Conservation (phyloP, 208 protist genomes). For the Acanthamoeba castellanii region DNA sequence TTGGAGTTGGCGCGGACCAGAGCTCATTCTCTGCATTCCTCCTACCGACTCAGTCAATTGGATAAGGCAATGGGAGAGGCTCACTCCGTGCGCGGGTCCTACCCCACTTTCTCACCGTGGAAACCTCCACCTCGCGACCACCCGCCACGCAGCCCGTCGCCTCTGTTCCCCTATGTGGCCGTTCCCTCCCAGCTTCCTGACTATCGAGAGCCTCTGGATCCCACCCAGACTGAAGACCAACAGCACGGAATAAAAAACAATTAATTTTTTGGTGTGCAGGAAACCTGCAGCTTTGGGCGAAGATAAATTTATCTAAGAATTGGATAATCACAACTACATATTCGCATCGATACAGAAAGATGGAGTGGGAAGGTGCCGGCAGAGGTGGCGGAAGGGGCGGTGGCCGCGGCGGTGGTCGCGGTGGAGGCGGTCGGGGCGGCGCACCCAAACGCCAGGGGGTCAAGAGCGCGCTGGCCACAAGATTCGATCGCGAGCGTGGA, state of each 20-base stretch:
- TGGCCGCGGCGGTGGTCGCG: not conserved
- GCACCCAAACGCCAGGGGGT: conserved; percentile 11
- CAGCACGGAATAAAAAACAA: too few relatives aligned
- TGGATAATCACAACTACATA: too few relatives aligned
- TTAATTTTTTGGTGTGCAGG: too few relatives aligned
- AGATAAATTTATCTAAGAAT: too few relatives aligned
- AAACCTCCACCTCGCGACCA: too few relatives aligned
- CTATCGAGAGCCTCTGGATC: not conserved
- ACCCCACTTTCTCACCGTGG: not conserved
- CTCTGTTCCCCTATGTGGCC: not conserved
- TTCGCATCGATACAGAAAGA: not conserved
- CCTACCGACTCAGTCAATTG: not conserved
- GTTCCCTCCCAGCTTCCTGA: not conserved
- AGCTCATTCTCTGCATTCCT: not conserved
- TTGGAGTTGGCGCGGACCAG: not conserved
- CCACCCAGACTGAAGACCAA: too few relatives aligned
- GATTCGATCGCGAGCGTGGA: conserved; percentile 24
- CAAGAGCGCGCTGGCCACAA: not conserved
- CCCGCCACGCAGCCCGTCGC: not conserved
- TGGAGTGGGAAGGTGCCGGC: not conserved
- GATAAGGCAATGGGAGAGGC: not conserved
- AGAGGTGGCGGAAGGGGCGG: not conserved
- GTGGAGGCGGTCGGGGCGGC: not conserved
- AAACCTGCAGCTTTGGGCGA: too few relatives aligned
- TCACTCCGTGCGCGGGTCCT: not conserved